Evolutionary conservation across 108 stramenopile species (phyloP).

Genomic region (Phaeodactylum tricornutum): DNA sequence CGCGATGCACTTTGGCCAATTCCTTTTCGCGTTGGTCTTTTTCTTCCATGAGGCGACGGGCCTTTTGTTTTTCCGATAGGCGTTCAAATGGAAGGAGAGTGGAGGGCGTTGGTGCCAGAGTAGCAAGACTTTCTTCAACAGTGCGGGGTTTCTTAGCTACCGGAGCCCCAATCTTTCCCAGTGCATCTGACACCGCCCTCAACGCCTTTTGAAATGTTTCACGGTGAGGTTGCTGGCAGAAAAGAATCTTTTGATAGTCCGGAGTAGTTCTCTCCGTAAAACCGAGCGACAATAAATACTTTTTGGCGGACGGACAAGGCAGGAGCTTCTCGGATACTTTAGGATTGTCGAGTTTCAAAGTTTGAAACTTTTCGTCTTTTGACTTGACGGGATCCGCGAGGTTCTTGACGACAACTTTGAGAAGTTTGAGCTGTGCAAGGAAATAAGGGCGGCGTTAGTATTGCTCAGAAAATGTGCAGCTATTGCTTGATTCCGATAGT

Average conservation of each 20-base stretch:
- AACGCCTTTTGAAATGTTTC: background rate
- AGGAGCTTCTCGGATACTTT: constrained; percentile 30
- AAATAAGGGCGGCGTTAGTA: too few relatives aligned
- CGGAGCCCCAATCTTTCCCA: constrained; percentile 4
- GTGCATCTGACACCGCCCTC: background rate
- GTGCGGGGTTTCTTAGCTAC: background rate
- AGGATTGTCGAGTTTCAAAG: constrained; percentile 37
- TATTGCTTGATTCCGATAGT: too few relatives aligned
- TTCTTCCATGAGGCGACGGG: constrained; percentile 42
- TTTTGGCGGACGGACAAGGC: constrained; percentile 21
- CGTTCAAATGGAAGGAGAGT: constrained; percentile 3
- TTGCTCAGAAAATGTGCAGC: too few relatives aligned
- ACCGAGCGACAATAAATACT: background rate
- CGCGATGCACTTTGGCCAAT: constrained; percentile 32
- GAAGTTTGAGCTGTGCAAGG: constrained; percentile 37
- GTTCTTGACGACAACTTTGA: constrained; percentile 48
- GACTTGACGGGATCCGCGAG: constrained; percentile 45
- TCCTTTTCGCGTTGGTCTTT: constrained; percentile 32
- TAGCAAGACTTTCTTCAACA: constrained; percentile 2
- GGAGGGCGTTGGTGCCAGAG: too few relatives aligned
- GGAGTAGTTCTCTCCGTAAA: too few relatives aligned
- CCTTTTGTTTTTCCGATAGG: constrained; percentile 60
- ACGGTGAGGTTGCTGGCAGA: too few relatives aligned
- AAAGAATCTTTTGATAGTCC: too few relatives aligned
- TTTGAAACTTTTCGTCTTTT: constrained; percentile 37